These are phyloP conservation scores for Cryptosporidium ryanae DNA, from an alignment of 169 alveolate species.

Conservation along the genomic window DNA sequence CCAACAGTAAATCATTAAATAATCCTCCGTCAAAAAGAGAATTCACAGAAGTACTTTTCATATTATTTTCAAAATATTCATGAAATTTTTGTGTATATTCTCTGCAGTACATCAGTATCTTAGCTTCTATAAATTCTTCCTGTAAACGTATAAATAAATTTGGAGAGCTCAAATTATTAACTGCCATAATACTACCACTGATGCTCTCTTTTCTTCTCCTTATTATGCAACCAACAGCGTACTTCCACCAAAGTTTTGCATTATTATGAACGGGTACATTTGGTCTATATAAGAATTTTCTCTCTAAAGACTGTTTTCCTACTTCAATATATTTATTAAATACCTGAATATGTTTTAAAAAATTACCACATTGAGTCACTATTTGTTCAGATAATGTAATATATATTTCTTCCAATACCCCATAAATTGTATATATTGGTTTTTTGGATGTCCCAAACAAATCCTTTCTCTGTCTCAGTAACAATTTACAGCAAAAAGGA, in stretches of 20 bases:
- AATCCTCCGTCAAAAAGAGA: slow-evolving; percentile 21
- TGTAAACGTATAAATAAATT: slow-evolving; percentile 8
- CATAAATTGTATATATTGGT: slow-evolving; percentile 62
- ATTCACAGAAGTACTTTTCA: slow-evolving; percentile 14
- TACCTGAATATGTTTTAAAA: slow-evolving; percentile 27
- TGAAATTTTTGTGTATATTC: slow-evolving; percentile 46
- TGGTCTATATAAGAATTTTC: slow-evolving; percentile 54
- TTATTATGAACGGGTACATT: slow-evolving; percentile 49
- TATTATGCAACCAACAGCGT: slow-evolving; percentile 50
- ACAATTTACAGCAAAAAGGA: slow-evolving; percentile 63
- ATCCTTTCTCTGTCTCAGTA: slow-evolving; percentile 55
- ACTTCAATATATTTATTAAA: slow-evolving; percentile 45
- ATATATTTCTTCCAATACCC: slow-evolving; percentile 62
- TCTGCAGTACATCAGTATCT: slow-evolving; percentile 59
- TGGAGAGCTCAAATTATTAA: slow-evolving; percentile 4
- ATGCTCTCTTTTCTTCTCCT: slow-evolving; percentile 18
- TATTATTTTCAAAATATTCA: slow-evolving; percentile 32
- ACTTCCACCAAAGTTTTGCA: slow-evolving; percentile 70
- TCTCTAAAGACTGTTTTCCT: slow-evolving; percentile 27
- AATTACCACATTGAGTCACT: slow-evolving; percentile 24
- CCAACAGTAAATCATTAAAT: slow-evolving; percentile 36
- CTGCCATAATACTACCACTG: not conserved
- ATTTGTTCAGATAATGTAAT: slow-evolving; percentile 60
- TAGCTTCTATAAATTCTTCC: slow-evolving; percentile 57
- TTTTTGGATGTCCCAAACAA: slow-evolving; percentile 17